These are phyloP conservation scores for Lasiosphaeria ovina DNA, from an alignment of 495 filamentous ascomycete genomes.

Conservation along the genomic window DNA sequence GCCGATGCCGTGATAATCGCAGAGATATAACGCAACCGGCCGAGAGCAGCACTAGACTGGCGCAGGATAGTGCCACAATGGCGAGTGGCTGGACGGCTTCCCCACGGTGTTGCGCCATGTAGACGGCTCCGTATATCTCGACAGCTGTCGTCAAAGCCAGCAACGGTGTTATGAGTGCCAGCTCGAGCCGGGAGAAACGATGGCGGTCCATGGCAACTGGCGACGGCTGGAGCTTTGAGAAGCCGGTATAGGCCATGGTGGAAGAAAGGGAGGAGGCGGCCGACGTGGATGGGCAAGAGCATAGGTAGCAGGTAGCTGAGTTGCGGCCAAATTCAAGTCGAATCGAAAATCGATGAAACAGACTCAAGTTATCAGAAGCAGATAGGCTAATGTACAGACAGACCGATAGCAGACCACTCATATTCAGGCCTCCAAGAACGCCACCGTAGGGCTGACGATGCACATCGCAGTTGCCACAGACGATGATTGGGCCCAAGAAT, in stretches of 20 bases:
- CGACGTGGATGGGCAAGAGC: no score
- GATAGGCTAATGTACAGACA: no score
- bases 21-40: not conserved
- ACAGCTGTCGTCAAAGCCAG: not conserved
- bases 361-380: no score
- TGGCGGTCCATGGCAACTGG: not conserved
- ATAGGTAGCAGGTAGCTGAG: no score
- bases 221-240: constrained; percentile 1
- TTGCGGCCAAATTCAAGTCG: no score
- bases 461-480: no score
- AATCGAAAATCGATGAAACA: no score
- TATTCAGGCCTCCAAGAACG: no score
- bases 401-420: no score
- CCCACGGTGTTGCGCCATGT: constrained; percentile 10
- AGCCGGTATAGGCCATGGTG: not conserved
- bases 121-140: constrained; percentile 8
- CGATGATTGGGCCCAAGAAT: no score
- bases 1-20: constrained; percentile 1
- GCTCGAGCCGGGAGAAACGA: constrained; percentile 9
- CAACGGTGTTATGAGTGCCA: constrained; percentile 7
- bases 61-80: constrained; percentile 5
- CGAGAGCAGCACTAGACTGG: constrained; percentile 2
- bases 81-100: constrained; percentile 3
- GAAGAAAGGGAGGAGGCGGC: not conserved
- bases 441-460: no score